Evolutionary conservation across 192 early-diverging fungal genomes (phyloP).

Genomic region (Coemansia sp.): DNA sequence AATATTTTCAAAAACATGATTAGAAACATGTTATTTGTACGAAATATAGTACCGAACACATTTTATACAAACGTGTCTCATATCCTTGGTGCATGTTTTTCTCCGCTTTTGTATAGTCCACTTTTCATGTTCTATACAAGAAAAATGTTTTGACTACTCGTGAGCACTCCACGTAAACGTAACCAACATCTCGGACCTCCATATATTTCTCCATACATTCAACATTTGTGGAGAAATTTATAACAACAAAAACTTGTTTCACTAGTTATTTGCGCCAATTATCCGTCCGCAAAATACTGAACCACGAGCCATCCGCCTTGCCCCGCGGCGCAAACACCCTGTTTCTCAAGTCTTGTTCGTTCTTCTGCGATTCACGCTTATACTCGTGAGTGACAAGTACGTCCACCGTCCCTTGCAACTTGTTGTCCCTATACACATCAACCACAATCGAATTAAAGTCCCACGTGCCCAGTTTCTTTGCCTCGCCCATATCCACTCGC

Average conservation of each 20-base stretch:
- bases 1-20: too few species aligned
- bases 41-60: too few species aligned
- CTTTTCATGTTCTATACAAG: too few species aligned
- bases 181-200: too few species aligned
- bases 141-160: too few species aligned
- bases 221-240: neutral
- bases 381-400: conserved; percentile 47
- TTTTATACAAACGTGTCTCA: too few species aligned
- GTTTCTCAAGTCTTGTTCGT: conserved; percentile 12
- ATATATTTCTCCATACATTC: too few species aligned
- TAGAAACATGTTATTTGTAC: too few species aligned
- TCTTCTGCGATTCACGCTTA: conserved; percentile 8
- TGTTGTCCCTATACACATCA: conserved; percentile 16
- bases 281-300: conserved; percentile 32
- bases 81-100: too few species aligned
- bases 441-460: conserved; percentile 45
- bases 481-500: conserved; percentile 22
- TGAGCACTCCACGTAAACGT: too few species aligned
- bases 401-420: neutral
- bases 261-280: conserved; percentile 33
- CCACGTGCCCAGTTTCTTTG: conserved; percentile 17
- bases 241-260: too few species aligned
- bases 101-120: too few species aligned
- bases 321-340: conserved; percentile 15
- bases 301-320: conserved; percentile 39